phyloP scores from a whole-genome alignment of 352 stramenopile species.

The Phytophthora constricta region DNA sequence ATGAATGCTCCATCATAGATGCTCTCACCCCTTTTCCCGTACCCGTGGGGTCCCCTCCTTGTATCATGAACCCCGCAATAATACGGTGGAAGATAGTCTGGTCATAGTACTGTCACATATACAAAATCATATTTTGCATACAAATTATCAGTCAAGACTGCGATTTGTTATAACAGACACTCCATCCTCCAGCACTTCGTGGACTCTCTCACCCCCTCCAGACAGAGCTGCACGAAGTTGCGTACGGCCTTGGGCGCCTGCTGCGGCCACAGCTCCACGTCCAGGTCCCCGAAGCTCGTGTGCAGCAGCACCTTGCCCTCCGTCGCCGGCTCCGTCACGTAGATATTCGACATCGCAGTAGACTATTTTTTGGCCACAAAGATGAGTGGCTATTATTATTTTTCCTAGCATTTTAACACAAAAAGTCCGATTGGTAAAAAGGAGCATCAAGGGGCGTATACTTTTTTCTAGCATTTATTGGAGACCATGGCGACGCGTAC shows the following conservation, averaged over 20 bases:
- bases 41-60: conserved; percentile 93
- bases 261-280: conserved; percentile 97
- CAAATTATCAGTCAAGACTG: neutral
- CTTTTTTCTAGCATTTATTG: neutral
- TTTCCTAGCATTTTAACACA: too few relatives aligned
- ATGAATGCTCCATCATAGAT: conserved; percentile 83
- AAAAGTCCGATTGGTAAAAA: neutral
- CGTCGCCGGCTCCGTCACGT: conserved; percentile 96
- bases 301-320: conserved; percentile 96
- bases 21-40: conserved; percentile 85
- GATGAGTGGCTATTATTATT: neutral
- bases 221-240: conserved; percentile 94
- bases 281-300: conserved; percentile 97
- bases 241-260: conserved; percentile 95
- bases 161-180: conserved; percentile 4
- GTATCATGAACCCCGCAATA: conserved; percentile 95
- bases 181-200: neutral
- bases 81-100: conserved; percentile 96
- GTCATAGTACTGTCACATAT: conserved; percentile 92
- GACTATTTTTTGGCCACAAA: too few relatives aligned
- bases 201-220: conserved; percentile 79
- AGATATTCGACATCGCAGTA: conserved; percentile 99
- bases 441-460: neutral
- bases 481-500: conserved; percentile 63
- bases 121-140: conserved; percentile 6